A percentile compares a stretch with the other conserved stretches of the same genome.
Conservation (phyloP, 2,329 filamentous ascomycete genomes). For the Pseudogymnoascus destructans region DNA sequence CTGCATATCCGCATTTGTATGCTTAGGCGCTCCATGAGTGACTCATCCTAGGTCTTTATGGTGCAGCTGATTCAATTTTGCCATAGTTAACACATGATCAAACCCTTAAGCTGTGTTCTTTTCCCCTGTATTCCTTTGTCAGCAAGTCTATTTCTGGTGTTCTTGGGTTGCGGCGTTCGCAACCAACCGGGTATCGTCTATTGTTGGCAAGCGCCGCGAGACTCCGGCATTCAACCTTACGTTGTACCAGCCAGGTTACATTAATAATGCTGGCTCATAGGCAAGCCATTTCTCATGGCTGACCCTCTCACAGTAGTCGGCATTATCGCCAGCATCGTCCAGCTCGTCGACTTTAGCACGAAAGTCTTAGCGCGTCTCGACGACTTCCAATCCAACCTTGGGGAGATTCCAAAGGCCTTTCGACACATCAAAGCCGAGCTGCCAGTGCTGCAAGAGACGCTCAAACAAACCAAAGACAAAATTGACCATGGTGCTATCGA, state of each 20-base stretch:
- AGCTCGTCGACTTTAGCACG: constrained; percentile 13
- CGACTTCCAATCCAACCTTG: constrained; percentile 1
- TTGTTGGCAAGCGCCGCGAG: not conserved
- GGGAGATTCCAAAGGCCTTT: constrained; percentile 8
- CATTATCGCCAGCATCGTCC: constrained; percentile 18
- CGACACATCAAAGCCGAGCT: constrained; percentile 7
- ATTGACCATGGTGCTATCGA: constrained; percentile 7
- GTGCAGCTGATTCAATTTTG: no score
- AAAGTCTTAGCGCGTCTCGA: constrained; percentile 9
- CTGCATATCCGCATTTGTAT: no score
- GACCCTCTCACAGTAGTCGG: constrained; percentile 17
- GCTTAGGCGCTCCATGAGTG: no score
- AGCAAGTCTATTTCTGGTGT: not conserved
- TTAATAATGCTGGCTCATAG: not conserved
- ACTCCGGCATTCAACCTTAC: not conserved
- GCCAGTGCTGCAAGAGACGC: constrained; percentile 9
- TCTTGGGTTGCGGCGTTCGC: not conserved
- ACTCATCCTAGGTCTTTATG: no score
- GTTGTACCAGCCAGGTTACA: not conserved
- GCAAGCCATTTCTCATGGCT: constrained; percentile 14
- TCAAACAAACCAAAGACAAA: not conserved
- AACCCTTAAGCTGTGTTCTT: no score
- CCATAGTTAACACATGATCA: no score
- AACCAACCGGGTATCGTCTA: not conserved
- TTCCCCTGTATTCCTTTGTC: no score